A percentile compares a stretch with the other conserved stretches of the same genome.
Evolutionary conservation across 2,329 filamentous ascomycete genomes (phyloP).

Genomic region (Colletotrichum shisoi): DNA sequence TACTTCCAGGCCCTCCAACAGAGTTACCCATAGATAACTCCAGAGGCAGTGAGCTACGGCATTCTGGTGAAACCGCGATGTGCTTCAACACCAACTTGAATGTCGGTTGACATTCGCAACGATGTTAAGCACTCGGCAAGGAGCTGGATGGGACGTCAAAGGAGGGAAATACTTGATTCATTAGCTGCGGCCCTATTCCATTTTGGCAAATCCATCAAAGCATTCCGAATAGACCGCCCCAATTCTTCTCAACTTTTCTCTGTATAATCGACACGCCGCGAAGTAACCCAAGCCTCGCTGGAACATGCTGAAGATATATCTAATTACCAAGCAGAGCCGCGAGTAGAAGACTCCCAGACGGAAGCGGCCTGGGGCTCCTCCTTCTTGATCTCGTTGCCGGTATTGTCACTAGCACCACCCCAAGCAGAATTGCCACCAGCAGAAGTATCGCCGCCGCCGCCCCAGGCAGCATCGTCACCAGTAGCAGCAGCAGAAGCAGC

Average conservation of each 20-base stretch:
- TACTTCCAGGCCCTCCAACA: neutral
- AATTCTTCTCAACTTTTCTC: conserved; percentile 18
- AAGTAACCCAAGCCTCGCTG: conserved; percentile 2
- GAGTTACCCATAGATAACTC: neutral
- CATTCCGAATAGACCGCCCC: conserved; percentile 38
- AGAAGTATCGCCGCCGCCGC: conserved; percentile 19
- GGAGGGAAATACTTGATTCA: conserved; percentile 14
- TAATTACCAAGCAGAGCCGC: conserved; percentile 31
- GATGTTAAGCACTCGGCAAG: neutral
- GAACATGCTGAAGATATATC: conserved; percentile 17
- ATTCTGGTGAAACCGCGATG: neutral
- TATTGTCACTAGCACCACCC: conserved; percentile 34
- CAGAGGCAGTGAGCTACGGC: neutral
- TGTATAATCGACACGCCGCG: conserved; percentile 6
- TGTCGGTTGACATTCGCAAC: neutral
- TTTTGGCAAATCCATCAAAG: conserved; percentile 33
- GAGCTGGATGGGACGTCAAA: neutral
- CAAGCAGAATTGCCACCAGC: conserved; percentile 39
- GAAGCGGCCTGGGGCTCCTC: conserved; percentile 22
- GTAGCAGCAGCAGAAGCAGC: conserved; percentile 39
- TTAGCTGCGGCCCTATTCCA: conserved; percentile 34
- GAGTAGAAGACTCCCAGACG: conserved; percentile 33
- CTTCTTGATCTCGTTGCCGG: conserved; percentile 12
- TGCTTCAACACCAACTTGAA: neutral
- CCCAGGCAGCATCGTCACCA: conserved; percentile 38